phyloP scores from a whole-genome alignment of 371 early-diverging fungal species.

The Amoeboaphelidium protococcarum region DNA sequence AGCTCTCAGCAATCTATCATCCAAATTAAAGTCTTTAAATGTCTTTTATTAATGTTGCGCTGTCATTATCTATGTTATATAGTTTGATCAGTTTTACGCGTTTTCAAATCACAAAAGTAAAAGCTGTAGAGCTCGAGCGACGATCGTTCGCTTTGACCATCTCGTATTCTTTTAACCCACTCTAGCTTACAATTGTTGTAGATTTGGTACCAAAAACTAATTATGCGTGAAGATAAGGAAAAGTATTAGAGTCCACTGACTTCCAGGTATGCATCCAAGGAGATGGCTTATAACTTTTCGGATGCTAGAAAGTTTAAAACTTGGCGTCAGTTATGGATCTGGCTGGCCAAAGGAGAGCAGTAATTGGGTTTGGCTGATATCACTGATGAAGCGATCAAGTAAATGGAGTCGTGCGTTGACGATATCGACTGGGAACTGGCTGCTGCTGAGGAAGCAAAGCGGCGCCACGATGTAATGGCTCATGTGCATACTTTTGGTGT shows the following conservation, averaged over 20 bases:
- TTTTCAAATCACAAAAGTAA: no score
- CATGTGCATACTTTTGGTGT: constrained; percentile 88
- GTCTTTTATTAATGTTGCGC: background rate
- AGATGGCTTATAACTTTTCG: constrained; percentile 86
- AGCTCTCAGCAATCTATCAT: background rate
- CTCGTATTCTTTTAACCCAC: no score
- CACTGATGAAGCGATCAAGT: constrained; percentile 51
- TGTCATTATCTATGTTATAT: background rate
- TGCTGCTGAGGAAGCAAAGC: constrained; percentile 68
- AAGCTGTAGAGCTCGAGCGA: no score
- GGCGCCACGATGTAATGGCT: constrained; percentile 95
- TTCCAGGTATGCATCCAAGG: constrained; percentile 83
- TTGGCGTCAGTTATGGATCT: constrained; percentile 85
- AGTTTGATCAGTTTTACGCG: background rate
- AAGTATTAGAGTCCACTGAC: constrained; percentile 77
- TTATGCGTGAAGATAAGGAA: constrained; percentile 10
- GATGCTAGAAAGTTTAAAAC: constrained; percentile 14
- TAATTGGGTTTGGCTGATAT: constrained; percentile 64
- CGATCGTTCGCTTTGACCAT: no score
- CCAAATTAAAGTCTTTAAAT: background rate
- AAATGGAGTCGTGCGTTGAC: constrained; percentile 63
- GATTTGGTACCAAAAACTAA: no score
- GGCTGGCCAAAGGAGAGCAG: constrained; percentile 73
- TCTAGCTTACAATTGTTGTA: no score
- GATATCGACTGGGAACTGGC: constrained; percentile 75